Conservation (phyloP, 2,329 filamentous ascomycete species). For the Pseudocercospora musae region DNA sequence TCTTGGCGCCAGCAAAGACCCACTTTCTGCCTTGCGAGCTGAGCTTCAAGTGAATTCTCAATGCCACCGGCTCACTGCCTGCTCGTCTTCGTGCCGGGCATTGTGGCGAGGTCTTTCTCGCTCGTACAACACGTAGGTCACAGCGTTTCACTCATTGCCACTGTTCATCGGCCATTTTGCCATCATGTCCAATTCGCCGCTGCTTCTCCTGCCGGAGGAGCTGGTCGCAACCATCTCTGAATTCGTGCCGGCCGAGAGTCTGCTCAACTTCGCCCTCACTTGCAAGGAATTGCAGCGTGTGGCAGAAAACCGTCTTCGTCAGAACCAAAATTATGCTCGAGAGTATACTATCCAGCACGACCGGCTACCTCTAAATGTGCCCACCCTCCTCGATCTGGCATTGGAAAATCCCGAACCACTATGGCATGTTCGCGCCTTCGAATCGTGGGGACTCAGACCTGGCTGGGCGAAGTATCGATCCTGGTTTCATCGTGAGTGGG, state of each 20-base stretch:
- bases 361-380: not conserved
- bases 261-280: conserved; percentile 7
- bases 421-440: conserved; percentile 16
- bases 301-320: not conserved
- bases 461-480: conserved; percentile 12
- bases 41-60: not conserved
- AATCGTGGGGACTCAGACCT: conserved; percentile 13
- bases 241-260: not conserved
- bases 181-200: not conserved
- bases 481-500: not conserved
- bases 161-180: not conserved
- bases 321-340: not conserved
- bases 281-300: not conserved
- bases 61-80: not conserved
- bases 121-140: not conserved
- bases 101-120: not conserved
- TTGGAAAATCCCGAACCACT: conserved; percentile 5
- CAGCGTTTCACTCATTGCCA: not conserved
- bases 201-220: conserved; percentile 15
- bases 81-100: not conserved
- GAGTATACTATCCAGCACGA: conserved; percentile 5
- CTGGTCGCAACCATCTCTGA: conserved; percentile 11
- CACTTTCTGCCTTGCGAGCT: not conserved
- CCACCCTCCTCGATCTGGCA: conserved; percentile 2
- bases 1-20: not conserved